Base-by-base conservation (phyloP, 2,329 filamentous ascomycete species). In the Capronia epimyces region DNA sequence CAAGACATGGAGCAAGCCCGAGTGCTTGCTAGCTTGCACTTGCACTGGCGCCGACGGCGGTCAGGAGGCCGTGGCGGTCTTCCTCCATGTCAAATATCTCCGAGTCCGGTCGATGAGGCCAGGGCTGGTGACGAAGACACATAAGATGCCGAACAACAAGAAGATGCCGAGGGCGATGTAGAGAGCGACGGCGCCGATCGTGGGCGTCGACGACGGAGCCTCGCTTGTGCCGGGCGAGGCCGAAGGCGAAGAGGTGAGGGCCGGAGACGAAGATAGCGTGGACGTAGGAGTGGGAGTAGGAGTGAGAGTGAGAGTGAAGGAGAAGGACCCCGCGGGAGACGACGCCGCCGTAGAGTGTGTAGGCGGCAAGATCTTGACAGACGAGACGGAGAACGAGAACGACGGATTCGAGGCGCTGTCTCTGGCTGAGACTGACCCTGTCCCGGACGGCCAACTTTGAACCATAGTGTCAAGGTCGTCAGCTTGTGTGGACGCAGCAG, bases 161-260 rank as follows among this genome's bases (percentile, higher is more conserved):
- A 53, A 49, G 21, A 49, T 44, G 2, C 50, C 50, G 4, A 53
- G 50, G n/a, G 41, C 46, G 15, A 53, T 43, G 37, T 53, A 53
- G 3, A 49, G 36, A n/a, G 40, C 42, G 2, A 36, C 46, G 24
- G 46, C 25, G 43, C 43, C 32, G 15, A 42, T 41, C n/a, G 51
- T n/a, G 21, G 40, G 18, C 10, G 34, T 39, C 15, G 39, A 18
- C 29, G 29, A 44, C 20, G 37, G 31, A 8, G 34, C 4, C 34
- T 20, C 15, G 15, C 34, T 37, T 18, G 16, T 5, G 8, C 34
- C 15, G 16, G 39, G n/a, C 9, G 39, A 16, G 4, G 39, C 5
- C 13, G 39, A 42, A 13, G 21, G 21, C 9, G 39, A 15, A 5
- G 39, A 13, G 13, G 24, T 24, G 10, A 20, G 4, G 16, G 16